Conservation (phyloP, 306 rosid genomes). For the Phaseolus lunatus region DNA sequence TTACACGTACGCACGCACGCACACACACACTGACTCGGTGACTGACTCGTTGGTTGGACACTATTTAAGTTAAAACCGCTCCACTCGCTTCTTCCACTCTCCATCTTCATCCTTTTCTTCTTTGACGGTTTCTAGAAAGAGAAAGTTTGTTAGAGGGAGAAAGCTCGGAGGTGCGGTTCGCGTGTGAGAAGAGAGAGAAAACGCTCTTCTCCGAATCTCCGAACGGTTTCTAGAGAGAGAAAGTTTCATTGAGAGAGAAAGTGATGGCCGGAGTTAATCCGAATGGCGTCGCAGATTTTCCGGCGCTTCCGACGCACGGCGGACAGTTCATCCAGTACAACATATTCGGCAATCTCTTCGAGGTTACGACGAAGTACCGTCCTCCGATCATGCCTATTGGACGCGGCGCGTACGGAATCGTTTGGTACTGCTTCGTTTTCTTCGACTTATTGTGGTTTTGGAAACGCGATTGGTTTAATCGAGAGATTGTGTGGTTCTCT, state of each 20-base stretch:
- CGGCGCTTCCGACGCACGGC: constrained; percentile 74
- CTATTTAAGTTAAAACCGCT: constrained; percentile 37
- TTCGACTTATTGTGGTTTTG: background rate
- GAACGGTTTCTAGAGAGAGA: constrained; percentile 45
- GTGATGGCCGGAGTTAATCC: constrained; percentile 67
- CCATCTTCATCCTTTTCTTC: background rate
- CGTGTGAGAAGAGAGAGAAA: background rate
- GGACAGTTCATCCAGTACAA: constrained; percentile 85
- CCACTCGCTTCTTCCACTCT: constrained; percentile 40
- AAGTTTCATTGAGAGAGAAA: background rate
- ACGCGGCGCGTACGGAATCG: constrained; percentile 97
- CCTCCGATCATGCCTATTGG: constrained; percentile 97
- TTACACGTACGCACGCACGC: background rate
- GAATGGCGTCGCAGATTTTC: constrained; percentile 62
- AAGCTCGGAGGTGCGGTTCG: background rate
- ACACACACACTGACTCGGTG: constrained; percentile 27
- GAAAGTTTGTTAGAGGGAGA: constrained; percentile 41
- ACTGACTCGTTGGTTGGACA: constrained; percentile 4
- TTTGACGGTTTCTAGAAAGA: constrained; percentile 43
- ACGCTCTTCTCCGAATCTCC: constrained; percentile 6
- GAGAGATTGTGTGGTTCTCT: background rate
- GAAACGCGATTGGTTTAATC: background rate
- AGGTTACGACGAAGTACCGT: constrained; percentile 81
- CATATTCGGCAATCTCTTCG: constrained; percentile 89
- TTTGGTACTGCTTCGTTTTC: constrained; percentile 65